Conservation (phyloP, 1,284 basidiomycete genomes). For the Cryptococcus sp. region DNA sequence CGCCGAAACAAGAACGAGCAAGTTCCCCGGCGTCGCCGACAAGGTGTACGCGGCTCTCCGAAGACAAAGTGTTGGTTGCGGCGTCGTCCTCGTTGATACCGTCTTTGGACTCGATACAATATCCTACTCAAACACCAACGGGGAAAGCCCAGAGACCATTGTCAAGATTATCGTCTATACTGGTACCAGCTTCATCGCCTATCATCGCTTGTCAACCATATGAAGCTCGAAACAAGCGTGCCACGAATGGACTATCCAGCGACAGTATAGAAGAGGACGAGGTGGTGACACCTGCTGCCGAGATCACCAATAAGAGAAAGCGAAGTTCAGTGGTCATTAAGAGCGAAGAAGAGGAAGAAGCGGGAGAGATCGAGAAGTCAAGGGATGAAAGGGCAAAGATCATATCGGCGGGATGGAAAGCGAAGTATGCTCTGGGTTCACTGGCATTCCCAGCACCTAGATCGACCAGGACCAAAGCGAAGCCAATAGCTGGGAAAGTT, state of each 20-base stretch:
- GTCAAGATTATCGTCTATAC: background rate
- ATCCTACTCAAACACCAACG: background rate
- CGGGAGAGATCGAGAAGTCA: constrained; percentile 14
- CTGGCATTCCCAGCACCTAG: background rate
- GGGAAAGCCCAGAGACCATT: background rate
- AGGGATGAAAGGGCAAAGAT: constrained; percentile 26
- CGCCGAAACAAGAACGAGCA: background rate
- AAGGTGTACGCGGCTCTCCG: background rate
- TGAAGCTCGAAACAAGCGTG: background rate
- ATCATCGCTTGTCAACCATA: background rate
- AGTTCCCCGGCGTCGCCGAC: background rate
- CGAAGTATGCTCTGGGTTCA: constrained; percentile 35
- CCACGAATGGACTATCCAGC: constrained; percentile 9
- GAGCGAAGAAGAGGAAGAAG: constrained; percentile 10
- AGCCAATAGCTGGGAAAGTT: background rate
- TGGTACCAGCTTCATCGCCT: background rate
- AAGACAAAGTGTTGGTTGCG: background rate
- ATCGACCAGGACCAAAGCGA: background rate
- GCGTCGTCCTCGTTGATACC: background rate
- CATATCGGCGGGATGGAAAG: constrained; percentile 38
- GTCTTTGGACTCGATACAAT: background rate
- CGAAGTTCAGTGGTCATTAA: background rate
- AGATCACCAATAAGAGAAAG: background rate
- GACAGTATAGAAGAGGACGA: constrained; percentile 32
- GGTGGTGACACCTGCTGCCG: constrained; percentile 21